These are phyloP conservation scores for Tritrichomonas musculus DNA, from an alignment of 208 protist species.

Conservation along the genomic window DNA sequence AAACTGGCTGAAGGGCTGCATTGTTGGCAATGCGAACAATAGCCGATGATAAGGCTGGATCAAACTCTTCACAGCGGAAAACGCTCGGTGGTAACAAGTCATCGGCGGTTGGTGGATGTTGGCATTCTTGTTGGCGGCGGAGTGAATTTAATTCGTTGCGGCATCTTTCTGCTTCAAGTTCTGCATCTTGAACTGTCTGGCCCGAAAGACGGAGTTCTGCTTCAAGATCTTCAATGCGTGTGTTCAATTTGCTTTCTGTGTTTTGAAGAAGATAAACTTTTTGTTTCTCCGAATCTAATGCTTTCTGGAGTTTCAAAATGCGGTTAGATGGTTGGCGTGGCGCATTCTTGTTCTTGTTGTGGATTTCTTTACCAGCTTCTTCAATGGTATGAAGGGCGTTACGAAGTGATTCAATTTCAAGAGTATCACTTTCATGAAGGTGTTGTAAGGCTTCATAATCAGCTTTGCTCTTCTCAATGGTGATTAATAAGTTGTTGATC, in stretches of 20 bases:
- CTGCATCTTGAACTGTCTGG: not conserved
- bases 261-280: not conserved
- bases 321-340: not conserved
- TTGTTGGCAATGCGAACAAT: not conserved
- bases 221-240: not conserved
- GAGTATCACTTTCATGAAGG: not conserved
- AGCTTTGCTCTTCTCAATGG: not conserved
- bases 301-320: not conserved
- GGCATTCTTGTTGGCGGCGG: not conserved
- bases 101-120: not conserved
- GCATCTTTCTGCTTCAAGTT: not conserved
- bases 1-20: not conserved
- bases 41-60: not conserved
- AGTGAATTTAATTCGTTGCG: not conserved
- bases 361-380: not conserved
- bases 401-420: not conserved
- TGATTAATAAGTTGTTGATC: not conserved
- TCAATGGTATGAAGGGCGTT: not conserved
- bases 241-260: not conserved
- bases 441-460: not conserved
- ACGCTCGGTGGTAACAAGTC: not conserved
- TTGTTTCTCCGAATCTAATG: not conserved
- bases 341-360: not conserved
- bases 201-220: not conserved
- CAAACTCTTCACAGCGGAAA: not conserved